Percentiles rank a stretch among this genome's conserved stretches.
Conservation (phyloP, 306 rosid genomes). For the Lathyrus tuberosus region DNA sequence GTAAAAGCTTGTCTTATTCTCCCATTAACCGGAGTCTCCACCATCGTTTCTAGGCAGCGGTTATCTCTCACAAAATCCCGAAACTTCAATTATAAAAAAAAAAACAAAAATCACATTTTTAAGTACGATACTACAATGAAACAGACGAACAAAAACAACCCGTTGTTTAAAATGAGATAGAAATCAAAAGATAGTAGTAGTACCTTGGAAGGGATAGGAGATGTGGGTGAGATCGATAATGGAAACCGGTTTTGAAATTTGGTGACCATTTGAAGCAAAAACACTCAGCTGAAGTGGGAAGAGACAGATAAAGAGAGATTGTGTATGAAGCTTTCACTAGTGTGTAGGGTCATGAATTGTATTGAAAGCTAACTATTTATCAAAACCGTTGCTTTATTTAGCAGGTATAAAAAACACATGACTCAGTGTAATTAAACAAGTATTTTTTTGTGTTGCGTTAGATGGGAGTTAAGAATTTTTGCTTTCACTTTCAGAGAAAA, state of each 20-base stretch:
- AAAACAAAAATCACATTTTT: slow-evolving; percentile 31
- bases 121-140: slow-evolving; percentile 17
- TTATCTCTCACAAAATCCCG: slow-evolving; percentile 45
- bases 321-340: slow-evolving; percentile 38
- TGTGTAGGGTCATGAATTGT: slow-evolving; percentile 86
- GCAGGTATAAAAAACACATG: slow-evolving; percentile 45
- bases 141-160: slow-evolving; percentile 32
- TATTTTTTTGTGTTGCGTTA: slow-evolving; percentile 52
- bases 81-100: slow-evolving; percentile 24
- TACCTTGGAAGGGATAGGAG: slow-evolving; percentile 51
- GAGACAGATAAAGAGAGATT: slow-evolving; percentile 30
- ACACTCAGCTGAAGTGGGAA: slow-evolving; percentile 13
- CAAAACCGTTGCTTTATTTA: slow-evolving; percentile 89
- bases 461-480: slow-evolving; percentile 69
- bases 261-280: slow-evolving; percentile 63
- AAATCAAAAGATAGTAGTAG: slow-evolving; percentile 19
- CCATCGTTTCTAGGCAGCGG: slow-evolving; percentile 51
- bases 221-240: slow-evolving; percentile 44
- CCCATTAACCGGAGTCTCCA: slow-evolving; percentile 77
- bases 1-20: slow-evolving; percentile 68
- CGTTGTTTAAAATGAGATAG: slow-evolving; percentile 30
- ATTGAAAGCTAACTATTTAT: slow-evolving; percentile 69
- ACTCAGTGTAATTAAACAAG: slow-evolving; percentile 16
- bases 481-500: slow-evolving; percentile 42
- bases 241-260: slow-evolving; percentile 51